These are phyloP conservation scores for Ganoderma lucidum DNA, from an alignment of 1,284 basidiomycete species.

Conservation along the genomic window DNA sequence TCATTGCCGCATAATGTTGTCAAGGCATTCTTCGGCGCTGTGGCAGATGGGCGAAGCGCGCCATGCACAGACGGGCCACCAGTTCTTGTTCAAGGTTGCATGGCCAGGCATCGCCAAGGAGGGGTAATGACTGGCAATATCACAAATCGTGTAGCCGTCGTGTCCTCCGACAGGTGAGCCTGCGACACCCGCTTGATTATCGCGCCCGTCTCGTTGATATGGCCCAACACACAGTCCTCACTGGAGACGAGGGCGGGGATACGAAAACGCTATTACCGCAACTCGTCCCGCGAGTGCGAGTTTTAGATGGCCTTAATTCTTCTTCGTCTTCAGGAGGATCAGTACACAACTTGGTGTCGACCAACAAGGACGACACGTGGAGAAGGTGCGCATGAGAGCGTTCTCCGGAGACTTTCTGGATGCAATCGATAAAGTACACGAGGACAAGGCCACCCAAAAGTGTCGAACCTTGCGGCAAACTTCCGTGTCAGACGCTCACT, in stretches of 20 bases:
- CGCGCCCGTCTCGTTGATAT: not conserved
- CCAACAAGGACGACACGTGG: not conserved
- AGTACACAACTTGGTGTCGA: not conserved
- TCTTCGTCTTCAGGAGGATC: not conserved
- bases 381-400: not conserved
- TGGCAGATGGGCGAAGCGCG: not conserved
- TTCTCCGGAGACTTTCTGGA: not conserved
- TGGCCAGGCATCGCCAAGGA: not conserved
- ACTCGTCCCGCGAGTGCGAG: not conserved
- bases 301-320: not conserved
- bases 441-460: slow-evolving; percentile 20
- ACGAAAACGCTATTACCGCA: not conserved
- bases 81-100: no score
- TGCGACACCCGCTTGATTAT: not conserved
- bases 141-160: not conserved
- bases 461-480: slow-evolving; percentile 13
- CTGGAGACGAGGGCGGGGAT: not conserved
- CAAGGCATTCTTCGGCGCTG: not conserved
- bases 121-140: not conserved
- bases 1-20: not conserved
- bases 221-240: not conserved
- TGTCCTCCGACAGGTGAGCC: not conserved
- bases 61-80: no score
- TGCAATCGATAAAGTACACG: not conserved
- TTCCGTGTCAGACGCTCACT: slow-evolving; percentile 5